Conservation (phyloP, 208 protist genomes). For the Leishmania lainsoni region DNA sequence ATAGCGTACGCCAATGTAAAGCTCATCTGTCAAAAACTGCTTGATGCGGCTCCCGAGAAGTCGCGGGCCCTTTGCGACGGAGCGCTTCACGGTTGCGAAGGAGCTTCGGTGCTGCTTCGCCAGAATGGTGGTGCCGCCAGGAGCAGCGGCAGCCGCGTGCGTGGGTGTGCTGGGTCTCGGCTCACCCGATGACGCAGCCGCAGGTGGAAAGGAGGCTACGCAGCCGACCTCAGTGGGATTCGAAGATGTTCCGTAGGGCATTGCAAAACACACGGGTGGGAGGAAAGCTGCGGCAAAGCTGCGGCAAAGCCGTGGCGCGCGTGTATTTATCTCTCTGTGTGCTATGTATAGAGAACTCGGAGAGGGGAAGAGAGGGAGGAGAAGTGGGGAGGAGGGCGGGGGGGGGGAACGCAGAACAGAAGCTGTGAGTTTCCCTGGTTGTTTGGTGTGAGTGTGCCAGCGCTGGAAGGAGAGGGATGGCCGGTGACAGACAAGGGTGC, state of each 20-base stretch:
- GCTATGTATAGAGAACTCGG: background rate
- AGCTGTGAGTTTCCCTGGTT: background rate
- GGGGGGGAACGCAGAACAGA: background rate
- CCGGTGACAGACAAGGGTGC: background rate
- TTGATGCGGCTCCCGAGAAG: slow-evolving; percentile 67
- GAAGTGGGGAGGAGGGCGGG: background rate
- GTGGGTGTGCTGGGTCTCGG: background rate
- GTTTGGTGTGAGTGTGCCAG: background rate
- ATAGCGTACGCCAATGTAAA: slow-evolving; percentile 61
- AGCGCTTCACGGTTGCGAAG: slow-evolving; percentile 26
- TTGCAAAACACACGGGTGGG: background rate
- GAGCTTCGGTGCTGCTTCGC: slow-evolving; percentile 26
- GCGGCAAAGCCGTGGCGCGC: background rate
- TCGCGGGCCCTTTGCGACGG: slow-evolving; percentile 59
- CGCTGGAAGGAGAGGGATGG: background rate
- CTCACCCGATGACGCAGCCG: background rate
- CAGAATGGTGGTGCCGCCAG: slow-evolving; percentile 3
- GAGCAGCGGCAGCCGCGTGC: background rate
- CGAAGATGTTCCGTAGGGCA: background rate
- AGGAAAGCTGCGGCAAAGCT: background rate
- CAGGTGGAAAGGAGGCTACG: background rate
- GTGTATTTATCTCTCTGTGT: background rate
- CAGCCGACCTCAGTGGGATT: background rate
- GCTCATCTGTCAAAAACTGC: slow-evolving; percentile 66
- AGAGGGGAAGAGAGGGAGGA: background rate